phyloP scores from a whole-genome alignment of 1,139 yeast genomes.

The Sugiyamaella neomexicana region DNA sequence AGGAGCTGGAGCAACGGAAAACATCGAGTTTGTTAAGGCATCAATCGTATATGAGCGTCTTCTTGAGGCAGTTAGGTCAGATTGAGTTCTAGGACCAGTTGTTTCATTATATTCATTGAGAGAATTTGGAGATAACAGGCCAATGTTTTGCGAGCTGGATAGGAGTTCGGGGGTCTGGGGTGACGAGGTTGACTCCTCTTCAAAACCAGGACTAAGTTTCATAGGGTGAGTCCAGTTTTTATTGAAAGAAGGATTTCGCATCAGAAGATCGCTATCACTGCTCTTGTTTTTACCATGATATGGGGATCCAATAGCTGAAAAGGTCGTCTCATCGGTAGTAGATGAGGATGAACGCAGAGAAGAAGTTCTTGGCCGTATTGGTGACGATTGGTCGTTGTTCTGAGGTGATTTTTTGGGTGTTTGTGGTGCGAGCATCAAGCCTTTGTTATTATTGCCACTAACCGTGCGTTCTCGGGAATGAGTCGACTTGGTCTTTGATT shows the following conservation, averaged over 20 bases:
- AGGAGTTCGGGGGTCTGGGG: constrained; percentile 15
- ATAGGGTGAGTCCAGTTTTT: constrained; percentile 33
- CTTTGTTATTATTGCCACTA: constrained; percentile 1
- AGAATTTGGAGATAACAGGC: constrained; percentile 13
- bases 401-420: constrained; percentile 5
- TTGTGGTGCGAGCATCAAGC: constrained; percentile 9
- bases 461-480: constrained; percentile 1
- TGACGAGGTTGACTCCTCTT: background rate
- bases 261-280: background rate
- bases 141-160: background rate
- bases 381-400: background rate
- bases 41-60: constrained; percentile 13
- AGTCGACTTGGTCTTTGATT: constrained; percentile 7
- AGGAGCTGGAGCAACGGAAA: background rate
- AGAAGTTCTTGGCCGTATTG: constrained; percentile 10
- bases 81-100: constrained; percentile 1
- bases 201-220: background rate
- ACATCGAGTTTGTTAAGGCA: constrained; percentile 8
- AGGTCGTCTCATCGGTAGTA: constrained; percentile 3
- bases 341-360: constrained; percentile 4
- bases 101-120: constrained; percentile 12
- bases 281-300: constrained; percentile 4
- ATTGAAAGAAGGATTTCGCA: constrained; percentile 31
- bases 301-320: constrained; percentile 9
- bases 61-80: background rate